Evolutionary conservation across 1,284 basidiomycete genomes (phyloP).

Genomic region (Marasmius tenuissimus): DNA sequence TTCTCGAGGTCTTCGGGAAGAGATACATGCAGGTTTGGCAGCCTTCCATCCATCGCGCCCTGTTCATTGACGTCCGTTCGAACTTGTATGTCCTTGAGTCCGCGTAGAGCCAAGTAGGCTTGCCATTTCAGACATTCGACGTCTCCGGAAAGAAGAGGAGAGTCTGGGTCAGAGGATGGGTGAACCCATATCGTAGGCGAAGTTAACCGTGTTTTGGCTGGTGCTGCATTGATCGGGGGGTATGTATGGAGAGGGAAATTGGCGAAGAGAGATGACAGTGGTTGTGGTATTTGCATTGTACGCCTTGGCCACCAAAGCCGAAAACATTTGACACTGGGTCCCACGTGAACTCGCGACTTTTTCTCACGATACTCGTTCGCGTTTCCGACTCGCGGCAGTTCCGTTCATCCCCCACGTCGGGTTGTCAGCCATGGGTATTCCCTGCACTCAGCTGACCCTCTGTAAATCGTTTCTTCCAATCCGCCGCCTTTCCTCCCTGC

Average conservation of each 20-base stretch:
- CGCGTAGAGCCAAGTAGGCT: conserved; percentile 74
- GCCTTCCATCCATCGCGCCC: conserved; percentile 62
- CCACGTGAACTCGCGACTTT: too few species aligned
- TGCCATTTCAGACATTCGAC: conserved; percentile 87
- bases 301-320: too few species aligned
- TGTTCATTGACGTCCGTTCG: conserved; percentile 67
- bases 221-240: conserved; percentile 35
- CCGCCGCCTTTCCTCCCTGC: too few species aligned
- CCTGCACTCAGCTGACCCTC: too few species aligned
- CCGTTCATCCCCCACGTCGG: too few species aligned
- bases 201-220: conserved; percentile 23
- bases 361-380: too few species aligned
- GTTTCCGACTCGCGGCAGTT: too few species aligned
- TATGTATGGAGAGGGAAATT: conserved; percentile 50
- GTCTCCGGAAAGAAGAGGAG: conserved; percentile 60
- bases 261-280: conserved; percentile 49
- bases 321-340: too few species aligned
- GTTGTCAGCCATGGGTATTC: too few species aligned
- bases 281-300: conserved; percentile 30
- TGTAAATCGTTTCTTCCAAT: too few species aligned
- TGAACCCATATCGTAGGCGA: conserved; percentile 68
- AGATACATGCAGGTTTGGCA: conserved; percentile 65
- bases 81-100: conserved; percentile 48
- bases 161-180: conserved; percentile 38
- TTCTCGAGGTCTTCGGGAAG: conserved; percentile 12